Conservation (phyloP, 208 protist genomes). For the Leishmania tarentolae region DNA sequence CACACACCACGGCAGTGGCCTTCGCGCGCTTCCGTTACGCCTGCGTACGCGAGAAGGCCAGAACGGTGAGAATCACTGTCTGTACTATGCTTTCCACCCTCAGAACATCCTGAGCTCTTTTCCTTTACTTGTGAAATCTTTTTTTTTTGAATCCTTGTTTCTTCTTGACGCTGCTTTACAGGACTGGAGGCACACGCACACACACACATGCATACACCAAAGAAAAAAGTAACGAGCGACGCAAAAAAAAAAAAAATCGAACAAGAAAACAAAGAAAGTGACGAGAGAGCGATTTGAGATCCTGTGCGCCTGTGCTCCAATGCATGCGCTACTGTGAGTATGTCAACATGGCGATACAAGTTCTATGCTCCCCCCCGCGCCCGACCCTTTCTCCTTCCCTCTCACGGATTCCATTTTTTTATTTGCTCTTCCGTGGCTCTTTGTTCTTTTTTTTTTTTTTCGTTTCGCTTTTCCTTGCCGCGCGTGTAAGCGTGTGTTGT, state of each 20-base stretch:
- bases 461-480: background rate
- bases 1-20: background rate
- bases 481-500: background rate
- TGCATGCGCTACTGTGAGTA: too few species aligned
- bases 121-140: background rate
- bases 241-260: background rate
- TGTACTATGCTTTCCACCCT: background rate
- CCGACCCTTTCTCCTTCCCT: too few species aligned
- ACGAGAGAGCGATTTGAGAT: background rate
- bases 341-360: too few species aligned
- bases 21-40: background rate
- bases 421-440: too few species aligned
- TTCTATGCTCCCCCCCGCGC: too few species aligned
- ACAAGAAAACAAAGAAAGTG: background rate
- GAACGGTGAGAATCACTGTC: background rate
- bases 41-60: background rate
- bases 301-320: too few species aligned
- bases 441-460: background rate
- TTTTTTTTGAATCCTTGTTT: background rate
- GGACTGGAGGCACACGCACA: background rate
- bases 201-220: background rate
- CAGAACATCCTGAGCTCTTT: background rate
- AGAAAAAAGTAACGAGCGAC: background rate
- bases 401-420: too few species aligned
- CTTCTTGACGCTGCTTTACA: conserved; percentile 4